Evolutionary conservation across 164 flowering plant species (phyloP), one percentile per base, ranked within the genome.

Genomic region (Dillenia turbinata): DNA sequence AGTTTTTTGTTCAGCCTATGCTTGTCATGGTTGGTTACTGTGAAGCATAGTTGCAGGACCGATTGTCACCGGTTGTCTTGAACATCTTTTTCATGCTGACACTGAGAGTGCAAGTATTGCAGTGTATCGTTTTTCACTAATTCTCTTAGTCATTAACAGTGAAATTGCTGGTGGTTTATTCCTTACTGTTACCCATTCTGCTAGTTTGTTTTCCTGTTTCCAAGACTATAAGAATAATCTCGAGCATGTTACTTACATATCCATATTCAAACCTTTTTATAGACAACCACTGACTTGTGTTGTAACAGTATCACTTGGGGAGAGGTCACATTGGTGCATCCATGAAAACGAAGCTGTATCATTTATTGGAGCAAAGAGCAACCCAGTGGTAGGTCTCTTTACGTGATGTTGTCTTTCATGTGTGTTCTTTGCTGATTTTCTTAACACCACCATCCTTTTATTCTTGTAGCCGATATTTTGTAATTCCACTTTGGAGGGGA

Each of bases 401-500:
- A 40, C 48, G 4, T 62, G 16, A 45, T 57, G 14, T 47, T 12
- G 65, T 63, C 50, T 33, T 1, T 45, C 24, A 56, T 50, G 43
- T 24, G 9, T 55, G 5, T 16, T 60, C n/a, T 19, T 22, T 53
- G 57, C 47, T 47, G 26, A 19, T 57, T 12, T 54, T 14, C n/a
- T 12, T 44, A 1, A 47, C 11, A 17, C 59, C 60, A 51, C 12
- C n/a, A 46, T 57, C 44, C 9, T 60, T 57, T n/a, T 44, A 44
- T 57, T 47, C 44, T 69, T 68, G 79, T 71, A 93, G 97, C 80
- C 89, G 77, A 9, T 78, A 90, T 71, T 94, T 94, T 76, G 95
- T 86, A 71, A 77, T 94, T 74, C 98, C 98, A 43, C 66, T 94
- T 73, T 79, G 90, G 93, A 87, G 78, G 73, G 96, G 92, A 73